These are phyloP conservation scores for Candida sakaeoensis DNA, from an alignment of 805 yeast genomes.

Conservation along the genomic window DNA sequence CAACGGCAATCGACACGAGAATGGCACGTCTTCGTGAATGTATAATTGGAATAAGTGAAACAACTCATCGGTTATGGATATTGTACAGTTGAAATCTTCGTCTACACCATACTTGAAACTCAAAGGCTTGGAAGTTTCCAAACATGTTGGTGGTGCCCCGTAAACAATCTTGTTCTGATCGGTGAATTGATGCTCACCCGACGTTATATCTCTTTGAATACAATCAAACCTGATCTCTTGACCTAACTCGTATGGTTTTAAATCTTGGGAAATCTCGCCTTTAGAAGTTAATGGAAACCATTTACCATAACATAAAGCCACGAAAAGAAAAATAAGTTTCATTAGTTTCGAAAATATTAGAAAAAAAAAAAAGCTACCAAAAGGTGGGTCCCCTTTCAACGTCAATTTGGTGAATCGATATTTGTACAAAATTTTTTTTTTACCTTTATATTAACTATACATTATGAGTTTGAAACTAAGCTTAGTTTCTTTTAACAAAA, in stretches of 20 bases:
- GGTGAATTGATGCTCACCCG: slow-evolving; percentile 74
- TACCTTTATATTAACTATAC: slow-evolving; percentile 2
- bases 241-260: slow-evolving; percentile 34
- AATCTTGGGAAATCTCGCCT: slow-evolving; percentile 33
- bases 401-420: not conserved
- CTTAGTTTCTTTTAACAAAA: slow-evolving; percentile 85
- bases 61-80: slow-evolving; percentile 57
- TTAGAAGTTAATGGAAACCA: slow-evolving; percentile 36
- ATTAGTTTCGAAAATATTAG: slow-evolving; percentile 2
- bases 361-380: slow-evolving; percentile 1
- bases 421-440: not conserved
- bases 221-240: slow-evolving; percentile 53
- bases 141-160: slow-evolving; percentile 56
- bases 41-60: slow-evolving; percentile 73
- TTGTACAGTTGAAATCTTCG: slow-evolving; percentile 56
- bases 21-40: slow-evolving; percentile 74
- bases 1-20: slow-evolving; percentile 61
- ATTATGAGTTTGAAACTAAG: slow-evolving; percentile 4
- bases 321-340: slow-evolving; percentile 7
- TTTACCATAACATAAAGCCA: slow-evolving; percentile 14
- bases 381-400: not conserved
- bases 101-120: slow-evolving; percentile 49
- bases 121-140: slow-evolving; percentile 61
- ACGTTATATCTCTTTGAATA: slow-evolving; percentile 64
- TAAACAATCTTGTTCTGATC: slow-evolving; percentile 56